Percentiles rank a stretch among this genome's conserved stretches.
Evolutionary conservation across 1,284 basidiomycete genomes (phyloP).

Genomic region (Pyrrhoderma lamaoense): DNA sequence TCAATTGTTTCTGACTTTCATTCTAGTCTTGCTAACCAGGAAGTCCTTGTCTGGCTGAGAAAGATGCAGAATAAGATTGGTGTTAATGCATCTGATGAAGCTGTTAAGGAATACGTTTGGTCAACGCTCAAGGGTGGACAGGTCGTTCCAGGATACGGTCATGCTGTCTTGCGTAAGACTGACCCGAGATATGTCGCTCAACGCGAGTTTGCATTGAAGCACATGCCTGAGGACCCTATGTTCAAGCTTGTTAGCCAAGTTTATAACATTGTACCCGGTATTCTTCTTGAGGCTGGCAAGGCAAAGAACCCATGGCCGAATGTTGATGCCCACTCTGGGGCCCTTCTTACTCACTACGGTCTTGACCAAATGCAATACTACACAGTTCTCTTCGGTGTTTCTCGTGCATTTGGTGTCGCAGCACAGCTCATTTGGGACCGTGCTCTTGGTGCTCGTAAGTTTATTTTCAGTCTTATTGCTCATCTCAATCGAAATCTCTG

Average conservation of each 20-base stretch:
- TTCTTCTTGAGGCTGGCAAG: slow-evolving; percentile 91
- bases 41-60: slow-evolving; percentile 84
- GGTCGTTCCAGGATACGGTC: slow-evolving; percentile 93
- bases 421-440: slow-evolving; percentile 94
- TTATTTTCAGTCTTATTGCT: not conserved
- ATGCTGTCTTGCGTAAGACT: slow-evolving; percentile 95
- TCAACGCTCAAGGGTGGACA: slow-evolving; percentile 84
- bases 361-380: slow-evolving; percentile 89
- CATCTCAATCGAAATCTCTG: not conserved
- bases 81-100: slow-evolving; percentile 73
- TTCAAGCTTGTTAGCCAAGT: slow-evolving; percentile 93
- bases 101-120: slow-evolving; percentile 91
- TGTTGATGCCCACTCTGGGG: slow-evolving; percentile 96
- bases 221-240: slow-evolving; percentile 79
- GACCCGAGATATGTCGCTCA: slow-evolving; percentile 97
- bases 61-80: slow-evolving; percentile 88
- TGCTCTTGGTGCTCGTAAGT: slow-evolving; percentile 85
- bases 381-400: slow-evolving; percentile 96
- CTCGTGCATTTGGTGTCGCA: slow-evolving; percentile 85
- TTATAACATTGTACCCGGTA: slow-evolving; percentile 88
- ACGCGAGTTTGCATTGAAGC: slow-evolving; percentile 88
- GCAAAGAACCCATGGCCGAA: slow-evolving; percentile 94
- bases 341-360: slow-evolving; percentile 86
- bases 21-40: slow-evolving; percentile 82
- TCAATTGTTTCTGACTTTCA: not conserved